Percentiles rank a stretch among this genome's conserved stretches.
Evolutionary conservation across 768 basidiomycete genomes (phyloP).

Genomic region (Rhizopogon sp.): DNA sequence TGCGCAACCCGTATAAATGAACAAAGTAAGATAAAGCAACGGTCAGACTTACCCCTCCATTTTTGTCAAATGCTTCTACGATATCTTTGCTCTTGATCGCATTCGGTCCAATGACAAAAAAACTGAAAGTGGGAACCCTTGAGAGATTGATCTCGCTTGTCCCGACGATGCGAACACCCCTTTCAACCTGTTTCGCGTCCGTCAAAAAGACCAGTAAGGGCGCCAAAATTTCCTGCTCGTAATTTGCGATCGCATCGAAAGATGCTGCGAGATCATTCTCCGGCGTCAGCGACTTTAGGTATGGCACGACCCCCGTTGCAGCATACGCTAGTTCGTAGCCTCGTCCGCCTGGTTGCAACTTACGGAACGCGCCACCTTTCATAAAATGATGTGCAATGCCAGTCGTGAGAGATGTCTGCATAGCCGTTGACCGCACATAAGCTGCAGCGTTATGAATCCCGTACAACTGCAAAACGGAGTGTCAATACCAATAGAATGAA

Average conservation of each 20-base stretch:
- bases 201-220: slow-evolving; percentile 54
- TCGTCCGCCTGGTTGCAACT: slow-evolving; percentile 69
- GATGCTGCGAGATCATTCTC: slow-evolving; percentile 41
- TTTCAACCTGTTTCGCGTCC: slow-evolving; percentile 38
- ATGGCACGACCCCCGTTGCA: slow-evolving; percentile 53
- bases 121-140: slow-evolving; percentile 66
- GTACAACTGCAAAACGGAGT: slow-evolving; percentile 48
- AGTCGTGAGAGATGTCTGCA: slow-evolving; percentile 48
- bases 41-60: slow-evolving; percentile 46
- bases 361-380: slow-evolving; percentile 42
- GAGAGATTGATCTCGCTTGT: slow-evolving; percentile 36
- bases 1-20: slow-evolving; percentile 20
- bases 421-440: slow-evolving; percentile 48
- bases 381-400: slow-evolving; percentile 68
- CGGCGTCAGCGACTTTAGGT: slow-evolving; percentile 58
- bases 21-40: background rate
- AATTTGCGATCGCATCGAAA: slow-evolving; percentile 51
- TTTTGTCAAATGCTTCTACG: slow-evolving; percentile 59
- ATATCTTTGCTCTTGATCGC: slow-evolving; percentile 57
- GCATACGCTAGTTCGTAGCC: slow-evolving; percentile 70
- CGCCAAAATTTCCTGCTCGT: slow-evolving; percentile 55
- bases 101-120: slow-evolving; percentile 58
- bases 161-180: slow-evolving; percentile 69
- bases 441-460: slow-evolving; percentile 68
- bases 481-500: slow-evolving; percentile 4